Conservation (phyloP, 306 rosid genomes). For the Carpinus fangiana region DNA sequence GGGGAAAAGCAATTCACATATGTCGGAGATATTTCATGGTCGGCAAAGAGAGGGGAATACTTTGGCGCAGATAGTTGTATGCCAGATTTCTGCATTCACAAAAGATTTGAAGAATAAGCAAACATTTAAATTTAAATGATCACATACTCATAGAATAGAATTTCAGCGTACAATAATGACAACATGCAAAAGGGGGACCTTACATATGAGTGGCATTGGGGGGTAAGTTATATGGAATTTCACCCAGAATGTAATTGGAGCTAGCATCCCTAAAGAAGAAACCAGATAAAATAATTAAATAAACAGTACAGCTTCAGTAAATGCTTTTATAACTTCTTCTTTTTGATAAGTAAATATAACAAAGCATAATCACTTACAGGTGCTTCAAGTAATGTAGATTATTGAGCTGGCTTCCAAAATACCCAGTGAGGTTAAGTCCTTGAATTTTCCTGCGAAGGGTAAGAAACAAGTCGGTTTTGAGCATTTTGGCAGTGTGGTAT, state of each 20-base stretch:
- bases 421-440: slow-evolving; percentile 77
- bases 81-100: slow-evolving; percentile 73
- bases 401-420: slow-evolving; percentile 59
- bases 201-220: slow-evolving; percentile 88
- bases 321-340: neutral
- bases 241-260: slow-evolving; percentile 65
- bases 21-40: slow-evolving; percentile 62
- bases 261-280: slow-evolving; percentile 69
- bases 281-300: slow-evolving; percentile 28
- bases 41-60: slow-evolving; percentile 66
- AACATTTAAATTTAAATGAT: neutral
- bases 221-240: slow-evolving; percentile 71
- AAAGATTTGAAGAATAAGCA: slow-evolving; percentile 27
- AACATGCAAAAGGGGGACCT: slow-evolving; percentile 24
- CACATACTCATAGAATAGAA: slow-evolving; percentile 5
- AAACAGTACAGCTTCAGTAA: slow-evolving; percentile 3
- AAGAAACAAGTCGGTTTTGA: slow-evolving; percentile 16
- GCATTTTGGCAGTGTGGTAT: neutral
- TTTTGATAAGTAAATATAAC: neutral
- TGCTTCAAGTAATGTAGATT: slow-evolving; percentile 66
- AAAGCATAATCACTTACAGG: slow-evolving; percentile 48
- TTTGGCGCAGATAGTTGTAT: slow-evolving; percentile 56
- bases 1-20: slow-evolving; percentile 57
- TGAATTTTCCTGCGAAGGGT: slow-evolving; percentile 59
- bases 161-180: neutral